phyloP scores from a whole-genome alignment of 2,329 filamentous ascomycete genomes.

The Pestalotiopsis fici region DNA sequence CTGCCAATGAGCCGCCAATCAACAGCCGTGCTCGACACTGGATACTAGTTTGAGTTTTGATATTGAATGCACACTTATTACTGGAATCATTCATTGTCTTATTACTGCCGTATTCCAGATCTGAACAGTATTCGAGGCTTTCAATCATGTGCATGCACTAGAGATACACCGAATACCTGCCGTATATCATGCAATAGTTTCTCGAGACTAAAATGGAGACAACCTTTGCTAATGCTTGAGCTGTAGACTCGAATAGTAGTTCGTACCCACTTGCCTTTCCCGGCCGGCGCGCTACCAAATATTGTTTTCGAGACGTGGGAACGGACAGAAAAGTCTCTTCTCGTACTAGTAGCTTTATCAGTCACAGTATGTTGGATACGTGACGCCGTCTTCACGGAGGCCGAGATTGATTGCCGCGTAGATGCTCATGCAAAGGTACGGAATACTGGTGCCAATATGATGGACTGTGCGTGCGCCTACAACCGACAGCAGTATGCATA shows the following conservation, averaged over 20 bases:
- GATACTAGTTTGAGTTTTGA: neutral
- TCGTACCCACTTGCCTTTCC: conserved; percentile 1
- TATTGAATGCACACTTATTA: neutral
- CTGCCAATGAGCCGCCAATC: neutral
- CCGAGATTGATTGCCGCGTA: neutral
- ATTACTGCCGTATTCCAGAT: neutral
- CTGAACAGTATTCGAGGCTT: neutral
- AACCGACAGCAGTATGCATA: neutral
- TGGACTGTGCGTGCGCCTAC: neutral
- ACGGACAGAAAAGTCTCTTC: neutral
- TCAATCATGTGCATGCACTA: neutral
- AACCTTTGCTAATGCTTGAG: neutral
- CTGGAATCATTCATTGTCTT: neutral
- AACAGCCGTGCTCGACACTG: neutral
- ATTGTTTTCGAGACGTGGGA: neutral
- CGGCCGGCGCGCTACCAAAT: neutral
- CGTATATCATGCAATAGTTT: neutral
- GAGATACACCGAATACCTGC: neutral
- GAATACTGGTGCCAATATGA: neutral
- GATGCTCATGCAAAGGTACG: conserved; percentile 1
- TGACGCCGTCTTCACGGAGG: neutral
- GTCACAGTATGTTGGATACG: neutral
- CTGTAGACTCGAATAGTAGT: neutral
- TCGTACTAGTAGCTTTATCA: neutral
- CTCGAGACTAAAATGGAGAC: neutral